Conservation (phyloP, 1,139 yeast species). For the Arxiozyma telluris region DNA sequence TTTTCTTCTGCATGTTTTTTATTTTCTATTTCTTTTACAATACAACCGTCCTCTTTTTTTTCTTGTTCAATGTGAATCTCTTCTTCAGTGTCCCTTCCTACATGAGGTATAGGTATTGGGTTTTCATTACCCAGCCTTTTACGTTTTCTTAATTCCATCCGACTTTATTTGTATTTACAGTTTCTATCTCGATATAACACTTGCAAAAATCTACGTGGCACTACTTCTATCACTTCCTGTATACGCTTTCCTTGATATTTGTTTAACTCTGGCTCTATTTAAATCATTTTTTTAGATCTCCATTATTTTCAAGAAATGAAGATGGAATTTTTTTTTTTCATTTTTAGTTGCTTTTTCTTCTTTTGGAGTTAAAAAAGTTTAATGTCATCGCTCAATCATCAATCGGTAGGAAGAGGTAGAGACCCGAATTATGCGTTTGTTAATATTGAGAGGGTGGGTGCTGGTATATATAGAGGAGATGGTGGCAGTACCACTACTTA, state of each 20-base stretch:
- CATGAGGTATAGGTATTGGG: neutral
- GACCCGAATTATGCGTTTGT: neutral
- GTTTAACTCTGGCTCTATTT: no score
- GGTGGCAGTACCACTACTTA: neutral
- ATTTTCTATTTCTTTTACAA: neutral
- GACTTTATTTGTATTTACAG: no score
- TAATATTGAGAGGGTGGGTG: no score
- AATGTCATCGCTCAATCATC: no score
- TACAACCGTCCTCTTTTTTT: neutral
- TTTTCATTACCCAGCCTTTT: conserved; percentile 11
- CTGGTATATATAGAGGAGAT: neutral
- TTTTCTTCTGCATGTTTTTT: neutral
- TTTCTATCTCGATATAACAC: neutral
- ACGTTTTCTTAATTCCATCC: conserved; percentile 12
- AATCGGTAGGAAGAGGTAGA: no score
- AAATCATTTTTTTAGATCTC: no score
- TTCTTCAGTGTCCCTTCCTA: neutral
- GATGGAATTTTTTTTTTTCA: no score
- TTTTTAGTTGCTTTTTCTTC: no score
- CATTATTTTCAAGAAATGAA: no score
- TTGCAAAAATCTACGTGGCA: neutral
- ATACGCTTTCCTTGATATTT: no score
- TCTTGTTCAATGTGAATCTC: neutral
- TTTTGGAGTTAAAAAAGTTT: no score
- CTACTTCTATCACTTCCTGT: no score